Percentiles rank a stretch among this genome's conserved stretches.
Evolutionary conservation across 2,329 filamentous ascomycete genomes (phyloP).

Genomic region (Taxawa tesnikishii): DNA sequence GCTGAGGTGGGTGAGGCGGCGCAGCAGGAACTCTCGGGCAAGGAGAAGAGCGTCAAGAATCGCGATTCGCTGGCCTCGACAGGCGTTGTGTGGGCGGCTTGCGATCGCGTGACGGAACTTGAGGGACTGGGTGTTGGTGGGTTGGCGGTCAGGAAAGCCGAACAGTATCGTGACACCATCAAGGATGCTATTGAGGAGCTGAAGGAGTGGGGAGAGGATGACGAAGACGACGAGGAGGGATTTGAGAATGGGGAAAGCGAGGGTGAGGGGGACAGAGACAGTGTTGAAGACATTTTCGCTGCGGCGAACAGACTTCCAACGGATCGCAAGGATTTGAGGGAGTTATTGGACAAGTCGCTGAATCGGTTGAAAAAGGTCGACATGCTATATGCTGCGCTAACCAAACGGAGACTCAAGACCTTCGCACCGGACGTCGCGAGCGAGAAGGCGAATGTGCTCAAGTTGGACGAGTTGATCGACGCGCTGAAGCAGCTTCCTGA

Average conservation of each 20-base stretch:
- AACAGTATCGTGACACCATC: constrained; percentile 62
- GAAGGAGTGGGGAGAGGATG: constrained; percentile 60
- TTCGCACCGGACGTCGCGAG: constrained; percentile 27
- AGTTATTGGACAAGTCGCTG: constrained; percentile 51
- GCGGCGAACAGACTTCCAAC: constrained; percentile 49
- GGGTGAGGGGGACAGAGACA: constrained; percentile 32
- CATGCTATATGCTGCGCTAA: constrained; percentile 56
- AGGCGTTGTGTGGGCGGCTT: constrained; percentile 72
- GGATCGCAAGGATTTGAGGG: constrained; percentile 53
- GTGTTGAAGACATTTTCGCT: constrained; percentile 57
- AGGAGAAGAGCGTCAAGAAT: constrained; percentile 19
- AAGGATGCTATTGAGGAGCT: constrained; percentile 77
- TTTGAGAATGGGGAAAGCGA: constrained; percentile 26
- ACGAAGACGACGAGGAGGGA: constrained; percentile 21
- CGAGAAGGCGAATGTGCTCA: constrained; percentile 18
- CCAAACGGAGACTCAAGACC: constrained; percentile 56
- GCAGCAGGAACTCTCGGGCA: constrained; percentile 21
- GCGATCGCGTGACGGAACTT: constrained; percentile 58
- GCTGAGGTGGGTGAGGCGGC: constrained; percentile 48
- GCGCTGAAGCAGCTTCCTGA: constrained; percentile 51
- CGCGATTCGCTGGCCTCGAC: constrained; percentile 49
- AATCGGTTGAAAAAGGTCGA: constrained; percentile 55
- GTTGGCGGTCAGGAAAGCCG: constrained; percentile 57
- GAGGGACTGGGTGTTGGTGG: constrained; percentile 56
- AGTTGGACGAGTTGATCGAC: constrained; percentile 43